Conservation (phyloP, 176 grass and related monocot species). For the Calamus simplicifolius region DNA sequence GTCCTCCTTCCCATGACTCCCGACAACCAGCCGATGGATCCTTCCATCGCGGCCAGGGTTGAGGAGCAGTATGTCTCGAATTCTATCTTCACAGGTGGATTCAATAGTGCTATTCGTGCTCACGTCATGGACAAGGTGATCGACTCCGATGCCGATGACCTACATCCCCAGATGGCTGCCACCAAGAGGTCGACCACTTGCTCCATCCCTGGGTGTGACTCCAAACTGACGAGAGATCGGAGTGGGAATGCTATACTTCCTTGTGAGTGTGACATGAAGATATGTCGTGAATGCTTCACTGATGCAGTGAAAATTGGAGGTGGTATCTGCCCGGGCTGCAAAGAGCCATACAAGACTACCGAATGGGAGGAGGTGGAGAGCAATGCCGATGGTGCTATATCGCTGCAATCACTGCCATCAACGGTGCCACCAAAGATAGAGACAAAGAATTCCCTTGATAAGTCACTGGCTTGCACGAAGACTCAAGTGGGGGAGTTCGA, state of each 20-base stretch:
- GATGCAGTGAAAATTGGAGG: constrained; percentile 62
- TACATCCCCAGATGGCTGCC: constrained; percentile 17
- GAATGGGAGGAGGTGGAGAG: constrained; percentile 58
- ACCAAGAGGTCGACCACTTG: constrained; percentile 26
- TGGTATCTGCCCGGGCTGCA: constrained; percentile 69
- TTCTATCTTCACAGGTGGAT: constrained; percentile 94
- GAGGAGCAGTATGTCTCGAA: constrained; percentile 65
- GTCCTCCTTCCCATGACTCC: constrained; percentile 94
- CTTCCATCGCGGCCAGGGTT: constrained; percentile 12
- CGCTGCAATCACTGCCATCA: constrained; percentile 32
- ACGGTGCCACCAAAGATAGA: constrained; percentile 34
- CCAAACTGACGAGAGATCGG: constrained; percentile 46
- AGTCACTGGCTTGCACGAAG: constrained; percentile 31
- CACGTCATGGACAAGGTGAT: constrained; percentile 55
- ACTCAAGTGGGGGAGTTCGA: constrained; percentile 58
- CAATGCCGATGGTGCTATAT: constrained; percentile 38
- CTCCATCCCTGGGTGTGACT: constrained; percentile 60
- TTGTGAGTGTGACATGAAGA: constrained; percentile 95
- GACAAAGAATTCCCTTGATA: constrained; percentile 48
- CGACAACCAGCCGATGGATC: constrained; percentile 78
- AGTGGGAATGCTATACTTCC: constrained; percentile 51
- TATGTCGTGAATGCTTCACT: constrained; percentile 84
- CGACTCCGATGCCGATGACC: not conserved
- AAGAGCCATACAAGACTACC: constrained; percentile 78
- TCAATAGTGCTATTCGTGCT: constrained; percentile 79